Percentiles rank a stretch among this genome's conserved stretches.
phyloP scores from a whole-genome alignment of 2,329 filamentous ascomycete species.

The Purpureocillium takamizusanense region DNA sequence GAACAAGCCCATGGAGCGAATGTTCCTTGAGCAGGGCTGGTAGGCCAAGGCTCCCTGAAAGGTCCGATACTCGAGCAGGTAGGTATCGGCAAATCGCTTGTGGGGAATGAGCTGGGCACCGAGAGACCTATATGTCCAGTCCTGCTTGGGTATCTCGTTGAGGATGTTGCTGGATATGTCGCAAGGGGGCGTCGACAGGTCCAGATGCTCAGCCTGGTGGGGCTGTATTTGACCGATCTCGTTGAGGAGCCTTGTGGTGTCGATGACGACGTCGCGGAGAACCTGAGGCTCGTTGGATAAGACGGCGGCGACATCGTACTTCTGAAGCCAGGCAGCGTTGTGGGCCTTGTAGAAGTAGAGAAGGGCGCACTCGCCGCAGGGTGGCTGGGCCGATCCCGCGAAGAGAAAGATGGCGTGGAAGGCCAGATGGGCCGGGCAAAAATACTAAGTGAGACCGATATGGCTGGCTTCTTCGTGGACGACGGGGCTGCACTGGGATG shows the following conservation, averaged over 20 bases:
- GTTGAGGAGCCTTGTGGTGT: no score
- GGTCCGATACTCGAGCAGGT: conserved; percentile 16
- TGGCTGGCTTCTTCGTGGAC: conserved; percentile 10
- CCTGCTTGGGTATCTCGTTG: conserved; percentile 11
- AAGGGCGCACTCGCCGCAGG: conserved; percentile 23
- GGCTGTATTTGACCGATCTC: no score
- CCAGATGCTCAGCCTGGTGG: no score
- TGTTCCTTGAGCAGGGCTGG: conserved; percentile 18
- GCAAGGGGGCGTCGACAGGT: neutral
- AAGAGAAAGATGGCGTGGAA: conserved; percentile 17
- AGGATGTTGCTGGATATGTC: conserved; percentile 1
- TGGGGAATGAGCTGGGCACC: conserved; percentile 14
- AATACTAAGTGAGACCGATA: conserved; percentile 17
- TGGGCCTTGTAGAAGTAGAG: conserved; percentile 13
- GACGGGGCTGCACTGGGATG: conserved; percentile 2
- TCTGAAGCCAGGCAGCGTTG: conserved; percentile 12
- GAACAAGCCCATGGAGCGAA: conserved; percentile 13
- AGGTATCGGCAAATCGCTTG: conserved; percentile 9
- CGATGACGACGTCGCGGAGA: neutral
- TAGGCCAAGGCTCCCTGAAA: conserved; percentile 16
- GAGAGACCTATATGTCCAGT: conserved; percentile 14
- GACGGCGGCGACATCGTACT: conserved; percentile 8
- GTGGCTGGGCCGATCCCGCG: conserved; percentile 12
- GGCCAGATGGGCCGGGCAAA: conserved; percentile 17
- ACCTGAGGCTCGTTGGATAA: conserved; percentile 2